These are phyloP conservation scores for Colletotrichum sp. DNA, from an alignment of 2,329 filamentous ascomycete genomes.

Conservation along the genomic window DNA sequence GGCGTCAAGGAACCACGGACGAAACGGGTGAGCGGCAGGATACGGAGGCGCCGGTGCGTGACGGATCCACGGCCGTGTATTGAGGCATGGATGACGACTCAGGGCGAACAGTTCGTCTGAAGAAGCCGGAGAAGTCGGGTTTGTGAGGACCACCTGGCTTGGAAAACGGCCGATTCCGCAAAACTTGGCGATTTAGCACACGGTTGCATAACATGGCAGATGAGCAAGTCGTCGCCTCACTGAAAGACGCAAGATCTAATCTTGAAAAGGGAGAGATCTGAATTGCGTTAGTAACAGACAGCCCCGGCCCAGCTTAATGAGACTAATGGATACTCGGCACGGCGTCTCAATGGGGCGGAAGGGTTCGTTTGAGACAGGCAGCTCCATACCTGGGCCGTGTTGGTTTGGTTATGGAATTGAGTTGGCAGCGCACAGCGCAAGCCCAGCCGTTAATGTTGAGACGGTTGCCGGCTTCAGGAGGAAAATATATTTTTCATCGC, in stretches of 20 bases:
- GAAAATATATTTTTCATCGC: background rate
- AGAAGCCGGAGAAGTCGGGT: background rate
- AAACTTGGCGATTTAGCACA: background rate
- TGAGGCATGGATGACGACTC: background rate
- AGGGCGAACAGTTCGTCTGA: slow-evolving; percentile 8
- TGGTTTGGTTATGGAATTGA: background rate
- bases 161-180: background rate
- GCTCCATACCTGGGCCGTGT: background rate
- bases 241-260: background rate
- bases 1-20: background rate
- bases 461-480: background rate
- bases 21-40: background rate
- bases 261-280: background rate
- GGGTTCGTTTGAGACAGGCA: background rate
- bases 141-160: background rate
- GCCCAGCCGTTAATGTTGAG: background rate
- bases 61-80: background rate
- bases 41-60: background rate
- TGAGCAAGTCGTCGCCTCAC: background rate
- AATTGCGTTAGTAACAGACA: background rate
- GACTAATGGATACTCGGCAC: background rate
- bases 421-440: background rate
- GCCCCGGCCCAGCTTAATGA: background rate
- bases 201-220: background rate
- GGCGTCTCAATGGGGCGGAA: background rate